phyloP scores from a whole-genome alignment of 139 green algal species.

The Picochlorum costavermella region DNA sequence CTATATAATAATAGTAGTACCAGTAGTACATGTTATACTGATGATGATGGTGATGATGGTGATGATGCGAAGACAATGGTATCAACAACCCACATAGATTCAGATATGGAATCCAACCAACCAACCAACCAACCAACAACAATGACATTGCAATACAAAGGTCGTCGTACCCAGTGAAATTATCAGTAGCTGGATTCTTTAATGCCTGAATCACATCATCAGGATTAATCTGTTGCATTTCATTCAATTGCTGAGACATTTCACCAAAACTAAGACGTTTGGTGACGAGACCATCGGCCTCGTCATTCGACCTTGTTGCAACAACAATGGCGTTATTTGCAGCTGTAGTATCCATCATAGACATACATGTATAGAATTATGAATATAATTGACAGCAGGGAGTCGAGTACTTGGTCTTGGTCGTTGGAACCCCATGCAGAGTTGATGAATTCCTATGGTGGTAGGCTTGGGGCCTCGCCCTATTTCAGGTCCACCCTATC shows the following conservation, averaged over 20 bases:
- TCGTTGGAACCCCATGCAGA: too few relatives aligned
- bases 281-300: not conserved
- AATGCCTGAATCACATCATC: slow-evolving; percentile 19
- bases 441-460: too few relatives aligned
- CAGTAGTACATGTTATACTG: too few relatives aligned
- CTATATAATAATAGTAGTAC: slow-evolving; percentile 7
- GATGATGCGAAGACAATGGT: too few relatives aligned
- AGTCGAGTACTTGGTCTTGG: too few relatives aligned
- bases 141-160: not conserved
- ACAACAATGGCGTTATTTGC: not conserved
- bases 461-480: too few relatives aligned
- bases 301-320: not conserved
- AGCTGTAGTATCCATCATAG: too few relatives aligned
- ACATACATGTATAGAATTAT: too few relatives aligned
- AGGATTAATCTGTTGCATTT: slow-evolving; percentile 3
- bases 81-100: too few relatives aligned
- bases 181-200: slow-evolving; percentile 6
- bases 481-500: too few relatives aligned
- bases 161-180: slow-evolving; percentile 18
- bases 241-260: slow-evolving; percentile 8
- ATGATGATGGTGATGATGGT: too few relatives aligned
- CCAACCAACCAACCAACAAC: not conserved
- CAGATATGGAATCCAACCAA: not conserved
- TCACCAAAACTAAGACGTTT: slow-evolving; percentile 10
- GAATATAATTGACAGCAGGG: too few relatives aligned